A percentile compares a stretch with the other conserved stretches of the same genome.
phyloP scores from a whole-genome alignment of 2,329 filamentous ascomycete genomes.

The Rutstroemia sp. region DNA sequence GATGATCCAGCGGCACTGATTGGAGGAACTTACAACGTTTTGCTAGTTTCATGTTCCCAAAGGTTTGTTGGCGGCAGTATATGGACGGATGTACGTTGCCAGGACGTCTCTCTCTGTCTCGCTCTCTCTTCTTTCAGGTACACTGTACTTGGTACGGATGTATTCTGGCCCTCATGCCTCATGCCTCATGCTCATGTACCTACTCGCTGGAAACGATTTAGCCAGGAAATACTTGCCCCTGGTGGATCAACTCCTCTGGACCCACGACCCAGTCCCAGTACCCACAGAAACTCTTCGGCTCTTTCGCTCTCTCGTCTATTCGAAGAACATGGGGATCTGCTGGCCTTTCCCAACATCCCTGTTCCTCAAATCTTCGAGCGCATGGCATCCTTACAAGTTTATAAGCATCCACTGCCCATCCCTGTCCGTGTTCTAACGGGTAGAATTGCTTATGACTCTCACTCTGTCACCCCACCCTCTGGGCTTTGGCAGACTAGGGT shows the following conservation, averaged over 20 bases:
- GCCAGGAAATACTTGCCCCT: too few relatives aligned
- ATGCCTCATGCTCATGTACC: too few relatives aligned
- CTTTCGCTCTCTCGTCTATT: not conserved
- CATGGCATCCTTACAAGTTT: conserved; percentile 4
- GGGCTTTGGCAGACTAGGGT: not conserved
- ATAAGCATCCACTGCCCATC: not conserved
- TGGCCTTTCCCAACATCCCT: not conserved
- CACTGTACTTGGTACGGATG: too few relatives aligned
- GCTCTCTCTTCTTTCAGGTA: too few relatives aligned
- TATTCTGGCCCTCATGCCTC: too few relatives aligned
- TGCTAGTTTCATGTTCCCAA: too few relatives aligned
- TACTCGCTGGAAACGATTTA: too few relatives aligned
- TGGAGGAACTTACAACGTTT: too few relatives aligned
- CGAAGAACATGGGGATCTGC: not conserved
- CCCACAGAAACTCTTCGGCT: not conserved
- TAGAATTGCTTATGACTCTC: not conserved
- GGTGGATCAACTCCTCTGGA: not conserved
- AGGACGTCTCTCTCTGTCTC: too few relatives aligned
- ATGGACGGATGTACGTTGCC: too few relatives aligned
- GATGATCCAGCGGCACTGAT: too few relatives aligned
- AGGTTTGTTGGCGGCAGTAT: too few relatives aligned
- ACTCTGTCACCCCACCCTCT: not conserved
- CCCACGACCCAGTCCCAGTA: not conserved
- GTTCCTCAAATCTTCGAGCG: conserved; percentile 1
- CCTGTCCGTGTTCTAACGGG: conserved; percentile 1